Evolutionary conservation across 495 filamentous ascomycete genomes (phyloP).

Genomic region (Penicillium silybi): DNA sequence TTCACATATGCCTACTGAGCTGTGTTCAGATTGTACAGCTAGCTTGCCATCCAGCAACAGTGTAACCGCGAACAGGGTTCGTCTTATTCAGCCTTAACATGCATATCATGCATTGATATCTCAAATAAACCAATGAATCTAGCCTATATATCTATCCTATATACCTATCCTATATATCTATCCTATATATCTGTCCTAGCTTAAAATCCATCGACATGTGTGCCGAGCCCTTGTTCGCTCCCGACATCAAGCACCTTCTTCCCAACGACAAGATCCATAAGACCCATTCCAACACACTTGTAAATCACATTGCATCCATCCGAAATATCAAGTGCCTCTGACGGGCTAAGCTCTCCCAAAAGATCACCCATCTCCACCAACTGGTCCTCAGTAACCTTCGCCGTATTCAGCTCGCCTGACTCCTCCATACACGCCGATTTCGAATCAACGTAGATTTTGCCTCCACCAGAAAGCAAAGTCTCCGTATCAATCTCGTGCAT

Average conservation of each 20-base stretch:
- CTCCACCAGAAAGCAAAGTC: conserved; percentile 68
- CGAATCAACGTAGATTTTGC: conserved; percentile 78
- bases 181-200: neutral
- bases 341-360: conserved; percentile 48
- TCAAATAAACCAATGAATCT: too few species aligned
- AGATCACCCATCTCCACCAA: conserved; percentile 84
- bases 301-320: conserved; percentile 63
- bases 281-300: conserved; percentile 46
- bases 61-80: too few species aligned
- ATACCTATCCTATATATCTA: neutral
- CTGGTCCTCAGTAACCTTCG: conserved; percentile 59
- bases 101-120: too few species aligned
- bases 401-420: conserved; percentile 82
- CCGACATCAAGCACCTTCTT: conserved; percentile 71
- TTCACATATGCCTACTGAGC: neutral
- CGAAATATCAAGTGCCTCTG: conserved; percentile 17
- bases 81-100: too few species aligned
- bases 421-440: conserved; percentile 75
- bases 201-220: conserved; percentile 64
- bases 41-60: neutral
- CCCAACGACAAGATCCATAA: conserved; percentile 52
- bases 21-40: neutral
- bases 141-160: neutral
- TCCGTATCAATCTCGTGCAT: conserved; percentile 84
- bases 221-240: conserved; percentile 63